Evolutionary conservation across 2,329 filamentous ascomycete species (phyloP).

Genomic region (Tolypocladium nubicola): DNA sequence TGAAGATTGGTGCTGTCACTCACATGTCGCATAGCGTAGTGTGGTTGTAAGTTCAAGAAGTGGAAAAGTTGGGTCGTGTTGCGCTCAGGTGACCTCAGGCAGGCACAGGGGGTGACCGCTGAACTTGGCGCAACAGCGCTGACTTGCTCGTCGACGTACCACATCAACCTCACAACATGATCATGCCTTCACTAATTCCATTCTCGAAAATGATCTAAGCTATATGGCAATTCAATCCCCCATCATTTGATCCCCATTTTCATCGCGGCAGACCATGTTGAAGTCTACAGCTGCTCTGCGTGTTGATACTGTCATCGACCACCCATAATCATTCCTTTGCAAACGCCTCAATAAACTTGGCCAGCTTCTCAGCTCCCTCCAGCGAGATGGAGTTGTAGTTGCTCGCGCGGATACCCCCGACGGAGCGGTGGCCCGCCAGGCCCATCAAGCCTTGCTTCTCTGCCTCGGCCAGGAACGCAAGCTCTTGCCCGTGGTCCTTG

Average conservation of each 20-base stretch:
- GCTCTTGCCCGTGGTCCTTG: too few relatives aligned
- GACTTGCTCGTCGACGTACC: neutral
- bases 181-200: neutral
- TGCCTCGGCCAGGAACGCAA: slow-evolving; percentile 60
- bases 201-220: neutral
- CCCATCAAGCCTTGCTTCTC: slow-evolving; percentile 61
- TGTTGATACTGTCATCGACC: neutral
- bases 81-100: neutral
- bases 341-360: slow-evolving; percentile 48
- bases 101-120: neutral
- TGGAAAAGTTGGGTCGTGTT: neutral
- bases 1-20: neutral
- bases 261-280: neutral
- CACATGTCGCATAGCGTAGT: neutral
- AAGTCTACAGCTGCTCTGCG: neutral
- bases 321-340: slow-evolving; percentile 23
- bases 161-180: neutral
- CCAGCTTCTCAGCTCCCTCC: slow-evolving; percentile 57
- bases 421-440: slow-evolving; percentile 78
- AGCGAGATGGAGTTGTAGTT: slow-evolving; percentile 82
- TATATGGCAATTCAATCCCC: neutral
- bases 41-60: neutral
- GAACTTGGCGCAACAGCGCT: neutral
- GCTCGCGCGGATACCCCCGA: slow-evolving; percentile 75
- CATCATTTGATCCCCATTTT: neutral